Percentiles rank a stretch among this genome's conserved stretches.
Evolutionary conservation across 176 grass and related monocot species (phyloP).

Genomic region (Eremochloa ophiuroides): DNA sequence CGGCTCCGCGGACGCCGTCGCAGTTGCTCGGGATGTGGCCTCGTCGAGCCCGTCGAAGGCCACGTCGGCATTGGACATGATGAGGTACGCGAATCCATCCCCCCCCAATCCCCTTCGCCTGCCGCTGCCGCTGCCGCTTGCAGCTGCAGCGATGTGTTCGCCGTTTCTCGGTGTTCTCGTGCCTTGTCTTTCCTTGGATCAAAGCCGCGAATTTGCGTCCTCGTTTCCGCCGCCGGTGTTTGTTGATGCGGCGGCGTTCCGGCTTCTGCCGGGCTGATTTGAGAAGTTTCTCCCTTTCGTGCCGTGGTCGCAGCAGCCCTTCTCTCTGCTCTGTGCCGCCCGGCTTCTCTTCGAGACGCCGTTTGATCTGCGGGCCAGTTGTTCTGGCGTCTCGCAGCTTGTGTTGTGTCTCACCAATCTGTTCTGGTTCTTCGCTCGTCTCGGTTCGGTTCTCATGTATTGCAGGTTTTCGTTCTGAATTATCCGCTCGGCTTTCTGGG

Average conservation of each 20-base stretch:
- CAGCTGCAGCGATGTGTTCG: background rate
- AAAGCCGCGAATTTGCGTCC: background rate
- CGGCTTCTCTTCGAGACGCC: background rate
- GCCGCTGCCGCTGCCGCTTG: background rate
- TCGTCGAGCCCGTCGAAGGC: conserved; percentile 40
- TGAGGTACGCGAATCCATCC: conserved; percentile 42
- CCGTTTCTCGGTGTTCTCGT: background rate
- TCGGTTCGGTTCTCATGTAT: background rate
- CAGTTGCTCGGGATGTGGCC: conserved; percentile 41
- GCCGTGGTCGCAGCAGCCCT: background rate
- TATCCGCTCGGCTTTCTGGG: background rate
- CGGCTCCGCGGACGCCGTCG: conserved; percentile 28
- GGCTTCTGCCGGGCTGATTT: background rate
- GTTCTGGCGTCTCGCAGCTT: background rate
- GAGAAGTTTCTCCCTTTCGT: background rate
- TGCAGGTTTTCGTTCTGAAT: background rate
- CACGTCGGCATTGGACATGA: conserved; percentile 55
- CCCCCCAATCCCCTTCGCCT: background rate
- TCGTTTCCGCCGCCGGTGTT: background rate
- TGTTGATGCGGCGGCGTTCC: background rate
- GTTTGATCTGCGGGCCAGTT: background rate
- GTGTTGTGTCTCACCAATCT: background rate
- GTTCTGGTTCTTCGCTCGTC: background rate
- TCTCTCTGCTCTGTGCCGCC: background rate
- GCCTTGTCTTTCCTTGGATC: background rate